Evolutionary conservation across 495 filamentous ascomycete genomes (phyloP).

Genomic region (Aspergillus diversus): DNA sequence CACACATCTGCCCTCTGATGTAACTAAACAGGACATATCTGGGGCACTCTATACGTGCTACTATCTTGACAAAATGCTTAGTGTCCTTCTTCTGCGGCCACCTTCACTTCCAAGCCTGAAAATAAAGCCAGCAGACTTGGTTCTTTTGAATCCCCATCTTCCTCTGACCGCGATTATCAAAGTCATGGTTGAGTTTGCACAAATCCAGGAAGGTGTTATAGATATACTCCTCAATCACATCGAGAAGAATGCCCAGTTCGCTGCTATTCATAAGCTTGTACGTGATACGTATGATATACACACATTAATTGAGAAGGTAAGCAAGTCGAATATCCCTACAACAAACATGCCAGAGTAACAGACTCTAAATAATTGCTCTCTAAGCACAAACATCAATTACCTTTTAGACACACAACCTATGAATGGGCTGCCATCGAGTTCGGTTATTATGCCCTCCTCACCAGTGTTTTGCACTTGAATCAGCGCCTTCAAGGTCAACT

Average conservation of each 20-base stretch:
- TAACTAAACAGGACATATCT: constrained; percentile 4
- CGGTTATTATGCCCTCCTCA: constrained; percentile 33
- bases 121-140: constrained; percentile 26
- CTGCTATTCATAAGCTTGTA: neutral
- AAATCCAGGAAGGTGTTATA: constrained; percentile 27
- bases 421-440: constrained; percentile 38
- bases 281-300: neutral
- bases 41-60: constrained; percentile 19
- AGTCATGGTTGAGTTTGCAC: constrained; percentile 31
- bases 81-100: constrained; percentile 41
- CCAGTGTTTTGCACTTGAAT: constrained; percentile 21
- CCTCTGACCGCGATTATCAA: constrained; percentile 30
- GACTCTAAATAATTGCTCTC: neutral
- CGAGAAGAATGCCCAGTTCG: neutral
- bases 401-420: neutral
- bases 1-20: neutral
- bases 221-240: neutral
- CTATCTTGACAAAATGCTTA: constrained; percentile 40
- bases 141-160: constrained; percentile 29
- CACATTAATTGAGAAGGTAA: neutral
- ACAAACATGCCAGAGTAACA: neutral
- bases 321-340: neutral
- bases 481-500: constrained; percentile 25
- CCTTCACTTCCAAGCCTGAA: constrained; percentile 37
- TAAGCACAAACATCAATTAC: neutral